Evolutionary conservation across 257 asterid genomes (phyloP), one percentile per base, ranked within the genome.

Genomic region (Scutellaria baicalensis): DNA sequence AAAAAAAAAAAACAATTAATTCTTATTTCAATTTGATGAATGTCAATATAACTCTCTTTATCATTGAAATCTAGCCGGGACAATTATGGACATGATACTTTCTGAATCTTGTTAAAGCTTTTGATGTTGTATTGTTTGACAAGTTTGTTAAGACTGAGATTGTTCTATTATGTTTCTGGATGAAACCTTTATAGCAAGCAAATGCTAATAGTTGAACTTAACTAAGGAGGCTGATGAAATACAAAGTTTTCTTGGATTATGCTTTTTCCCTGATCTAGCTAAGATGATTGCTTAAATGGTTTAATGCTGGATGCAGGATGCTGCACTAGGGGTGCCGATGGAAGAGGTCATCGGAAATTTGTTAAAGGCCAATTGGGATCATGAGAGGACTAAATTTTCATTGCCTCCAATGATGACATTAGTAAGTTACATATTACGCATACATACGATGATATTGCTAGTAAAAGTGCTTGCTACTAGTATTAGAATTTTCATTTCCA

Each of bases 351-450:
- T 91, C 33, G 74, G 79, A 33, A 82, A 83, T 63, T 89, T 91
- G 77, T 85, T 94, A 59, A 84, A 87, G 68, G 88, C 90, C 70
- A 80, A 86, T 43, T 94, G 99, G 99, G 90, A 94, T 85, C 99
- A 94, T 62, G 93, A 91, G 83, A 85, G 97, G 85, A 89, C 87
- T 35, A 86, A 84, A 66, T 94, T 94, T 77, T 84, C 87, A 4
- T 81, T 94, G 82, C 99, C 97, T 74, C 99, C 99, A n/a, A 66
- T 86, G 87, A 88, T 91, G 97, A 85, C 96, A 59, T 86, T 94
- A 50, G 97, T 94, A 85, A 84, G 97, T 88, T 52, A 18, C 11
- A 35, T 66, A 49, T 62, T 59, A 8, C 6, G 23, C 21, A 42
- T 70, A 64, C 67, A 42, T 20, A 21, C 56, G 44, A 35, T 74